Percentiles rank a stretch among this genome's conserved stretches.
Evolutionary conservation across 257 asterid genomes (phyloP).

Genomic region (Jacaranda mimosifolia): DNA sequence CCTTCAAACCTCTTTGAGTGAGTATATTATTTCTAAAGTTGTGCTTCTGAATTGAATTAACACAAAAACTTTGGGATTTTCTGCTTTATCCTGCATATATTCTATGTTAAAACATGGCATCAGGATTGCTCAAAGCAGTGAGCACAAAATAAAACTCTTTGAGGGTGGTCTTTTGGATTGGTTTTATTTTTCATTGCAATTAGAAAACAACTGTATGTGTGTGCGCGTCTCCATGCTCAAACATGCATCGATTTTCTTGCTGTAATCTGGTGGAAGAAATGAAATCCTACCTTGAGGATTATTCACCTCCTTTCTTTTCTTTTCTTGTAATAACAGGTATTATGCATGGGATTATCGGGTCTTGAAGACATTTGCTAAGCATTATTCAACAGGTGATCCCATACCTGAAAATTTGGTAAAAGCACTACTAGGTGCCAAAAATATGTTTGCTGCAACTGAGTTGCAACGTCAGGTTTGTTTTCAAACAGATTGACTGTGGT

Average conservation of each 20-base stretch:
- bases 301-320: slow-evolving; percentile 10
- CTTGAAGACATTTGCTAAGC: slow-evolving; percentile 80
- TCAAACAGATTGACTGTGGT: slow-evolving; percentile 20
- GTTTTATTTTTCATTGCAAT: slow-evolving; percentile 5
- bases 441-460: slow-evolving; percentile 93
- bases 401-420: slow-evolving; percentile 87
- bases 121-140: slow-evolving; percentile 16
- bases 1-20: slow-evolving; percentile 98
- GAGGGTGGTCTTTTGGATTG: slow-evolving; percentile 17
- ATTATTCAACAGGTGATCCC: slow-evolving; percentile 80
- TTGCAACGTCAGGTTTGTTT: slow-evolving; percentile 90
- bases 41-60: slow-evolving; percentile 8
- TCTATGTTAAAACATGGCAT: slow-evolving; percentile 29
- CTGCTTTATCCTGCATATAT: slow-evolving; percentile 26
- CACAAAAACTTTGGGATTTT: slow-evolving; percentile 20
- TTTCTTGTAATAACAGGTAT: slow-evolving; percentile 56
- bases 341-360: slow-evolving; percentile 93
- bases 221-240: slow-evolving; percentile 6
- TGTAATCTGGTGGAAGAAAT: slow-evolving; percentile 8
- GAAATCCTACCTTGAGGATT: slow-evolving; percentile 22
- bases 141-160: slow-evolving; percentile 1
- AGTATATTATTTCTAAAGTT: slow-evolving; percentile 42
- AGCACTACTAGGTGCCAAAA: slow-evolving; percentile 76
- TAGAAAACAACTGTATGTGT: neutral
- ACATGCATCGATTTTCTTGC: slow-evolving; percentile 22